phyloP scores from a whole-genome alignment of 257 asterid species.

The Solanum sparsipilum region DNA sequence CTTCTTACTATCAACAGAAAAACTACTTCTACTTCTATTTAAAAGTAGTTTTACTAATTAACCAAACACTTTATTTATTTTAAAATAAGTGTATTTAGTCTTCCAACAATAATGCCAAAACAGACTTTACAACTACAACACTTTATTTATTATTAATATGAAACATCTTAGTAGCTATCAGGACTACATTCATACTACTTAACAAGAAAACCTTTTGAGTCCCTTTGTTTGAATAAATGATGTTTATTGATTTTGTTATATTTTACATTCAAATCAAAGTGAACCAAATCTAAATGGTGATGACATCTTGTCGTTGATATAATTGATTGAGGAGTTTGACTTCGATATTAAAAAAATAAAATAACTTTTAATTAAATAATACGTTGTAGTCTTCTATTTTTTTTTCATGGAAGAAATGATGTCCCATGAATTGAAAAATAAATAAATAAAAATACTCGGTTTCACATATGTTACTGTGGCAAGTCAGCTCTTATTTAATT shows the following conservation, averaged over 20 bases:
- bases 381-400: background rate
- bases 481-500: background rate
- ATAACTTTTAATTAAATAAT: too few species aligned
- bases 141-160: too few species aligned
- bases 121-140: too few species aligned
- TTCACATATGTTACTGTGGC: background rate
- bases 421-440: background rate
- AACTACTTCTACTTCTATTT: too few species aligned
- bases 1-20: too few species aligned
- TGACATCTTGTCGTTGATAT: background rate
- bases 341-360: background rate
- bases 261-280: background rate
- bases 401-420: background rate
- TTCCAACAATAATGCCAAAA: too few species aligned
- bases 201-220: background rate
- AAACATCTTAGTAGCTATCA: too few species aligned
- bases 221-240: background rate
- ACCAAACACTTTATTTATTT: too few species aligned
- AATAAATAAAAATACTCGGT: background rate
- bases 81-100: fast-evolving
- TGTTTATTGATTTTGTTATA: background rate
- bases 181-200: too few species aligned
- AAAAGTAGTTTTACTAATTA: too few species aligned
- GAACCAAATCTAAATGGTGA: background rate
- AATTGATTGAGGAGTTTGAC: background rate